These are phyloP conservation scores for Diaporthe velutina DNA, from an alignment of 2,329 filamentous ascomycete species.

Conservation along the genomic window DNA sequence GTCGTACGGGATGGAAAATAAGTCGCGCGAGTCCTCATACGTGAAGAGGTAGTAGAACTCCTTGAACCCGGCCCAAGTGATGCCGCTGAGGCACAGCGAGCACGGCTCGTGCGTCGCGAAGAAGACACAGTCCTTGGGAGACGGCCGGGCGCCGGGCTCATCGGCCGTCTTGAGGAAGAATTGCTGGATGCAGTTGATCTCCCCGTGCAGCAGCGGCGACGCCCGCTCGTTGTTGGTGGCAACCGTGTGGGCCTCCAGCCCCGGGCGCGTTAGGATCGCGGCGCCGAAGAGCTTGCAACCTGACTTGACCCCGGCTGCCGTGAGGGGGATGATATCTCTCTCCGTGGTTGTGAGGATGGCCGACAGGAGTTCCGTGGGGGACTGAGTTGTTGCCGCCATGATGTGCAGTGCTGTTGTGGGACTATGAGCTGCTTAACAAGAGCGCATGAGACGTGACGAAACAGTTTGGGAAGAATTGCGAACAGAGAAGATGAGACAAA, in stretches of 20 bases:
- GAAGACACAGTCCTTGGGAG: conserved; percentile 64
- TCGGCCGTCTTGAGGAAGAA: conserved; percentile 58
- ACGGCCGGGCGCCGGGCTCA: conserved; percentile 47
- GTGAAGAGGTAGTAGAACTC: conserved; percentile 71
- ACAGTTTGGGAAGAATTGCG: neutral
- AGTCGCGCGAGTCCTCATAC: conserved; percentile 68
- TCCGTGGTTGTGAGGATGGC: conserved; percentile 59
- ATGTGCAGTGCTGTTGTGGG: neutral
- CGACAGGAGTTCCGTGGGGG: conserved; percentile 51
- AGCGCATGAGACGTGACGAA: neutral
- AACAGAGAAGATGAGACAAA: neutral
- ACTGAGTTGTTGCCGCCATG: conserved; percentile 40
- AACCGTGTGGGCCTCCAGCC: conserved; percentile 59
- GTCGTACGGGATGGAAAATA: conserved; percentile 69
- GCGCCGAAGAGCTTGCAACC: conserved; percentile 71
- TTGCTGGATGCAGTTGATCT: conserved; percentile 71
- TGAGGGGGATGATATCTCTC: conserved; percentile 63
- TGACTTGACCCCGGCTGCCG: conserved; percentile 60
- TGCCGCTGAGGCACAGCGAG: conserved; percentile 68
- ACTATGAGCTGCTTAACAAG: neutral
- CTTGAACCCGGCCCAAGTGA: conserved; percentile 69
- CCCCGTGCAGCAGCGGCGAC: conserved; percentile 67
- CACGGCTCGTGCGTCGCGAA: conserved; percentile 72
- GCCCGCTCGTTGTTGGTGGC: conserved; percentile 68
- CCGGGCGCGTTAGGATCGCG: conserved; percentile 60